Conservation (phyloP, 2,329 filamentous ascomycete genomes). For the Microascus cirrosus region DNA sequence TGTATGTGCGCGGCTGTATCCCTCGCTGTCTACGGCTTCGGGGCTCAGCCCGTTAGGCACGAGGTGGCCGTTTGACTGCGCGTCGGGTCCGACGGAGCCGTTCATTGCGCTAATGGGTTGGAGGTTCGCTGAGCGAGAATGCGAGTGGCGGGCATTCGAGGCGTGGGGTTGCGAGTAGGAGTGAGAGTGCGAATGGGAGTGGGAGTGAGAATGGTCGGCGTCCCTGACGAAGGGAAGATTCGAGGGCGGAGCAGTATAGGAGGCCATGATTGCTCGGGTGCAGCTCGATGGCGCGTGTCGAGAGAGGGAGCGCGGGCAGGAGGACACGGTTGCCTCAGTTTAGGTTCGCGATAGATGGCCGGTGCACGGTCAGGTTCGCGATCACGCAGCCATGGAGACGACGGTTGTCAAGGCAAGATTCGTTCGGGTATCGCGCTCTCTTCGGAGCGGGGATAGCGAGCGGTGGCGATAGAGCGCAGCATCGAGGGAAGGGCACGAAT, state of each 20-base stretch:
- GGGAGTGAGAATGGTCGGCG: not conserved
- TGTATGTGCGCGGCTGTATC: not conserved
- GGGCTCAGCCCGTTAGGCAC: not conserved
- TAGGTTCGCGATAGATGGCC: no score
- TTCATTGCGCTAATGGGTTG: not conserved
- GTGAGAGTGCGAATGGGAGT: slow-evolving; percentile 1
- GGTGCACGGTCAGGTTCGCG: no score
- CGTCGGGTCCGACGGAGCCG: not conserved
- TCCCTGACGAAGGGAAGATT: not conserved
- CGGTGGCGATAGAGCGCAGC: not conserved
- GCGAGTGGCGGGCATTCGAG: not conserved
- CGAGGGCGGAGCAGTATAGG: not conserved
- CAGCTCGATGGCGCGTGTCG: not conserved
- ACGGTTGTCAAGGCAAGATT: no score
- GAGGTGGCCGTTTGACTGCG: not conserved
- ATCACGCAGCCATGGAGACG: no score
- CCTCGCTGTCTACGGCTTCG: not conserved
- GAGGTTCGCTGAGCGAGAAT: not conserved
- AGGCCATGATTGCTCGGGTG: not conserved
- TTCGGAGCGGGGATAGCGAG: no score
- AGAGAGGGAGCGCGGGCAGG: not conserved
- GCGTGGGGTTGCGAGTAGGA: not conserved
- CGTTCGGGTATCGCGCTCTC: no score
- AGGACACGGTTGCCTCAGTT: not conserved
- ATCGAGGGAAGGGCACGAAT: no score